Conservation (phyloP, 257 asterid species). For the Gentiana macrophylla region DNA sequence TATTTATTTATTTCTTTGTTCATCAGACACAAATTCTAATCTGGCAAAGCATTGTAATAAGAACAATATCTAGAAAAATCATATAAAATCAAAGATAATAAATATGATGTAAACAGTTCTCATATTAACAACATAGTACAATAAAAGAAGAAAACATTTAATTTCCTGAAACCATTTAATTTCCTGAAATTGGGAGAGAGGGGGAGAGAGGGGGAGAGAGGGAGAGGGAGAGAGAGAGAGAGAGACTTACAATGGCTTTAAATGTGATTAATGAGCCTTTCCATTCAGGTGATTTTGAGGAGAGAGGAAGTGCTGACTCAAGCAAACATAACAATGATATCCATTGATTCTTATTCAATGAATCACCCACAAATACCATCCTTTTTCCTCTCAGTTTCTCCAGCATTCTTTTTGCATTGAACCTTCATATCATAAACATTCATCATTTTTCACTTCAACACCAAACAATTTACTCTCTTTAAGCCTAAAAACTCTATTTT, state of each 20-base stretch:
- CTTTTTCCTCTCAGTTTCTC: conserved; percentile 73
- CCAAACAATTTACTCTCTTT: too few relatives aligned
- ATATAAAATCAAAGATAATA: too few relatives aligned
- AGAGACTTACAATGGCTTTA: conserved; percentile 48
- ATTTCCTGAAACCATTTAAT: too few relatives aligned
- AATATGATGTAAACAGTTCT: too few relatives aligned
- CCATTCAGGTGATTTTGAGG: conserved; percentile 46
- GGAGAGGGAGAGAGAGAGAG: conserved; percentile 6
- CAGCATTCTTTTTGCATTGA: conserved; percentile 63
- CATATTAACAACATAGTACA: too few relatives aligned
- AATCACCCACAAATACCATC: conserved; percentile 84
- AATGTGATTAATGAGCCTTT: conserved; percentile 76
- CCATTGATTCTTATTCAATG: conserved; percentile 87
- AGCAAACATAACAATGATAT: conserved; percentile 82
- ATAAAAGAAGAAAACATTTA: too few relatives aligned
- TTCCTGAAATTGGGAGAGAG: too few relatives aligned
- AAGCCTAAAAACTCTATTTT: conserved; percentile 18
- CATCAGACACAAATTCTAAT: too few relatives aligned
- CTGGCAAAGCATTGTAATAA: too few relatives aligned
- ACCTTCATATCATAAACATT: conserved; percentile 32
- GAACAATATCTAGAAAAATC: too few relatives aligned
- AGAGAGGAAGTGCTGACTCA: conserved; percentile 47
- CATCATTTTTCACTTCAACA: too few relatives aligned
- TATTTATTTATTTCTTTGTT: too few relatives aligned
- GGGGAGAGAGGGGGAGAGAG: conserved; percentile 2